Base-by-base conservation (phyloP, 1,284 basidiomycete species). In the Tremellales sp. region DNA sequence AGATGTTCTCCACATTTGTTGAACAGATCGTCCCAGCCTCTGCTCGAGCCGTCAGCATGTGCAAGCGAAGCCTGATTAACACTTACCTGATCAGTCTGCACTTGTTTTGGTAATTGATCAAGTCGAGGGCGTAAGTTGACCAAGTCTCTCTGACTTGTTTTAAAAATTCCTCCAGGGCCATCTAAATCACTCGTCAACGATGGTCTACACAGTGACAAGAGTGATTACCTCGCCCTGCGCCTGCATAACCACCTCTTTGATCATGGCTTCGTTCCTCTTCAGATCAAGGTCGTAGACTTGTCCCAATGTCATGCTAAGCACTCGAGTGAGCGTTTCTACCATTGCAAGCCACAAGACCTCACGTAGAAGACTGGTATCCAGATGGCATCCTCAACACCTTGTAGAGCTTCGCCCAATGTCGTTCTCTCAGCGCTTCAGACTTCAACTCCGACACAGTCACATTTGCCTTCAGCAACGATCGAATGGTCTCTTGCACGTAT, bases 81-180 rank as follows among this genome's bases (percentile, higher is more conserved):
- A 52, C 76, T 25, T 63, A 87, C 86, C 85, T 82, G 60, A 99
- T 97, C 28, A 99, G 79, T 38, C 94, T 84, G 62, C 93, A 97
- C 72, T 94, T 97, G 74, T 94, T 97, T 77, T 98, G 95, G 67
- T 98, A 98, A 69, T 97, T 94, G 61, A 97, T 89, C 40, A 99
- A 78, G 56, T 98, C 95, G 41, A 99, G 80, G 3, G 90, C 87
- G 71, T 97, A 98, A 61, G 81, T 91, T 1, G 88, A 89, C 95
- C 95, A 99, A 2, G 82, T 87, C 73, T 98, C 95, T 70, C 92
- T 91, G 63, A 97, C 92, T 72, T 94, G 87, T 56, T 87, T 87
- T 68, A 94, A 84, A 67, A 91, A 94, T 65, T 93, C 90, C 67
- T 94, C 90, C 18, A 92, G 78, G 10, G 89, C 89, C 88, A 92